Evolutionary conservation across 305 asterid species (phyloP).

Genomic region (Fraxinus floribunda): DNA sequence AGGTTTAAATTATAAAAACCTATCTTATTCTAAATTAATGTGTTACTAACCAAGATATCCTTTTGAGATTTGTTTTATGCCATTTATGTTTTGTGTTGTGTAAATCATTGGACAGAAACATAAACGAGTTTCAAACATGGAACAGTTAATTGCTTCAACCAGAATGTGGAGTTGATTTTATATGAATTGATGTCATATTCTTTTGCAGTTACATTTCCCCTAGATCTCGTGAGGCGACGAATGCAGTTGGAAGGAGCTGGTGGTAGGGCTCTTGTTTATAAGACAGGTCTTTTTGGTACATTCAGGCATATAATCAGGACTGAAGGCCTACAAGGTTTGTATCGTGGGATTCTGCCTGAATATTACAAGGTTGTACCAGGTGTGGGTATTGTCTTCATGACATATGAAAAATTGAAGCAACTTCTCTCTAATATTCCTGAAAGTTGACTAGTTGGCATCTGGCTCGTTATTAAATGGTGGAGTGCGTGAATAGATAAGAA

Average conservation of each 20-base stretch:
- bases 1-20: background rate
- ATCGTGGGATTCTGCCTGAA: slow-evolving; percentile 81
- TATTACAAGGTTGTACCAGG: slow-evolving; percentile 83
- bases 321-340: slow-evolving; percentile 70
- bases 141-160: background rate
- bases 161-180: background rate
- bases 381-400: slow-evolving; percentile 80
- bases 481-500: background rate
- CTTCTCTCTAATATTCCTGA: slow-evolving; percentile 50
- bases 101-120: background rate
- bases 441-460: slow-evolving; percentile 22
- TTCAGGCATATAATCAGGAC: slow-evolving; percentile 49
- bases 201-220: slow-evolving; percentile 70
- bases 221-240: slow-evolving; percentile 80
- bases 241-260: slow-evolving; percentile 95
- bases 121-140: background rate
- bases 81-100: background rate
- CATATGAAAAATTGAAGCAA: slow-evolving; percentile 76
- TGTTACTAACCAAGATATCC: background rate
- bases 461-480: background rate
- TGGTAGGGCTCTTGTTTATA: slow-evolving; percentile 66
- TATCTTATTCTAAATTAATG: background rate
- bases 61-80: background rate
- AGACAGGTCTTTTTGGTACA: slow-evolving; percentile 60
- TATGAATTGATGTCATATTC: slow-evolving; percentile 2